phyloP scores from a whole-genome alignment of 139 green algal genomes.

The Micractinium conductrix region DNA sequence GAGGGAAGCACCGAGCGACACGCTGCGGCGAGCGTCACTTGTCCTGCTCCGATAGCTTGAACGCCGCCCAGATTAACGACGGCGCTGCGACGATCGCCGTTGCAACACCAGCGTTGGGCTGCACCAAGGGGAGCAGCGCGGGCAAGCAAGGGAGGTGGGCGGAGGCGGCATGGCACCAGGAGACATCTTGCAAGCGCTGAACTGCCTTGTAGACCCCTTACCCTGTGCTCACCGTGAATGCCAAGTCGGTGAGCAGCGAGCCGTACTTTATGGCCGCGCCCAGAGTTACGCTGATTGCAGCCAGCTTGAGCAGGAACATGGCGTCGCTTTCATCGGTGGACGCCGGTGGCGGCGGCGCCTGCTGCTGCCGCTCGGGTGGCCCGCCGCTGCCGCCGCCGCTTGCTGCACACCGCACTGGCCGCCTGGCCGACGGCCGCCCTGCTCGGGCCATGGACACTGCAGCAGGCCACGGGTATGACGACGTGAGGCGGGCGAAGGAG shows the following conservation, averaged over 20 bases:
- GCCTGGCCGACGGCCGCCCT: too few relatives aligned
- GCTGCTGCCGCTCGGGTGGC: not conserved
- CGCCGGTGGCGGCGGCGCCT: not conserved
- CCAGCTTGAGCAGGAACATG: conserved; percentile 51
- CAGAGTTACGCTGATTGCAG: conserved; percentile 38
- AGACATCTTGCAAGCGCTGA: too few relatives aligned
- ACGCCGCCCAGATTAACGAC: conserved; percentile 33
- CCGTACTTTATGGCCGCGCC: conserved; percentile 74
- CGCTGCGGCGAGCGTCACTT: too few relatives aligned
- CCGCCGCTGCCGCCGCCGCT: not conserved
- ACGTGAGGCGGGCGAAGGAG: too few relatives aligned
- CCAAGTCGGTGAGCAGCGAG: conserved; percentile 50
- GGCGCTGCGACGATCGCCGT: conserved; percentile 53
- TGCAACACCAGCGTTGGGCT: conserved; percentile 49
- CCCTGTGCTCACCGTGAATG: too few relatives aligned
- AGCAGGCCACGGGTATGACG: too few relatives aligned
- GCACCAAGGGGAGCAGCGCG: too few relatives aligned
- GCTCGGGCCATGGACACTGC: too few relatives aligned
- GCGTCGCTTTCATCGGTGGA: conserved; percentile 32
- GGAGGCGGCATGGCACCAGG: too few relatives aligned
- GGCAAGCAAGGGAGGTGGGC: too few relatives aligned
- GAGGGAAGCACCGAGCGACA: too few relatives aligned
- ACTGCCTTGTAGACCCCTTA: too few relatives aligned
- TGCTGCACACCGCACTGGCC: not conserved
- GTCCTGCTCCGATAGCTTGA: not conserved